Percentiles rank a stretch among this genome's conserved stretches.
These are phyloP conservation scores for Hanseniaspora mollemarum DNA, from an alignment of 805 yeast genomes.

Conservation along the genomic window DNA sequence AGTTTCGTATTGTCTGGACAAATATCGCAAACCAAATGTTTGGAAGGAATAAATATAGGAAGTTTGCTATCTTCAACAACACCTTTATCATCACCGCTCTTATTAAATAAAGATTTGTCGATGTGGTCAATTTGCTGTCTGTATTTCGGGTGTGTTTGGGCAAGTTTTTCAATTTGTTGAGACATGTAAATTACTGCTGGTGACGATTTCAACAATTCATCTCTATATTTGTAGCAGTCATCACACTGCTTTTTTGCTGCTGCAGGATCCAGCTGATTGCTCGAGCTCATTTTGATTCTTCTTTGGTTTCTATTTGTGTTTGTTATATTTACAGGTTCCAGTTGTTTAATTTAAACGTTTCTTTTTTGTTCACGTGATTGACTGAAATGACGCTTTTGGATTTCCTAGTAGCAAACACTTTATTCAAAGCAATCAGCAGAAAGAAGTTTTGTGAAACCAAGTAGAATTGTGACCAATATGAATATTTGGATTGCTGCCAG, in stretches of 20 bases:
- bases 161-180: conserved; percentile 62
- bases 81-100: background rate
- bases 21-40: conserved; percentile 60
- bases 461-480: conserved; percentile 20
- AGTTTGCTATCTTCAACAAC: conserved; percentile 17
- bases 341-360: no score
- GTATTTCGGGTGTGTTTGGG: conserved; percentile 18
- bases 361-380: no score
- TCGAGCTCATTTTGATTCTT: background rate
- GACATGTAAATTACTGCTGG: conserved; percentile 83
- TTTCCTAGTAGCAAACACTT: no score
- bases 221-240: conserved; percentile 60
- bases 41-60: conserved; percentile 19
- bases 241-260: conserved; percentile 45
- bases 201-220: conserved; percentile 68
- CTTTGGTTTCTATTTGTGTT: background rate
- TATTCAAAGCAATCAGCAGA: no score
- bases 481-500: conserved; percentile 95
- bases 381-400: no score
- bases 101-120: conserved; percentile 22
- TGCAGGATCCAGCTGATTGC: background rate
- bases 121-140: conserved; percentile 15
- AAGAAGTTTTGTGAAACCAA: no score
- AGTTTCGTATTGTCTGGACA: conserved; percentile 69
- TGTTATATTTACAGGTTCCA: background rate